Base-by-base conservation (phyloP, 345 rosid genomes). In the Pistacia integerrima region DNA sequence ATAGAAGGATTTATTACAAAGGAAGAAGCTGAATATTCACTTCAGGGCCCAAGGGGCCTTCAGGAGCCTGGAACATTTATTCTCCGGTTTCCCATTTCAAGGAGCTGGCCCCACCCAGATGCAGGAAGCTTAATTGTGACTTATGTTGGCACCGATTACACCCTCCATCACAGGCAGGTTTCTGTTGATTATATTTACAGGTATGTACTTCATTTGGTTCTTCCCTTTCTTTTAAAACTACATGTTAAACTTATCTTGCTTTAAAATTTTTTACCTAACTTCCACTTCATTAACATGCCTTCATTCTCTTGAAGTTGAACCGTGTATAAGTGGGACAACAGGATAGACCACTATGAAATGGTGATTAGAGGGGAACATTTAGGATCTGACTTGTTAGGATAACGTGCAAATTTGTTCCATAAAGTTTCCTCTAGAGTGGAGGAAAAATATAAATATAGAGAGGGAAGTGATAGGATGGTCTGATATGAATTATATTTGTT, bases 91-190 rank as follows among this genome's bases (percentile, higher is more conserved):
- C 99, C 99, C 65, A 91, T 88, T 78, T 91, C 97, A 67, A 90
- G 99, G 88, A 92, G 92, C 88, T 96, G 99, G 98, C 98, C 99
- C 59, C 99, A 94, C 79, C 95, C 98, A 36, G 99, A 94, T 79
- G 86, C 98, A 46, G 98, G 99, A 77, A 85, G 90, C 83, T 86
- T 96, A 78, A 81, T 96, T 76, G 98, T 91, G 78, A 89, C 95
- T 65, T 94, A 92, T 74, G 90, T 96, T 46, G 94, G 93, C 73
- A 80, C 74, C 30, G 97, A 96, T 84, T 87, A 83, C 76, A 67
- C 79, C 54, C 72, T 94, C 74, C 94, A 82, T 69, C 92, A 94
- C 86, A 81, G 89, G 84, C 79, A 86, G 70, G 93, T 96, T 69
- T 80, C 84, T 64, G 72, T 88, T 8, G 97, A 90, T 74, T 79